These are phyloP conservation scores for Ceratocystis ficicola DNA, from an alignment of 2,329 filamentous ascomycete genomes.

Conservation along the genomic window DNA sequence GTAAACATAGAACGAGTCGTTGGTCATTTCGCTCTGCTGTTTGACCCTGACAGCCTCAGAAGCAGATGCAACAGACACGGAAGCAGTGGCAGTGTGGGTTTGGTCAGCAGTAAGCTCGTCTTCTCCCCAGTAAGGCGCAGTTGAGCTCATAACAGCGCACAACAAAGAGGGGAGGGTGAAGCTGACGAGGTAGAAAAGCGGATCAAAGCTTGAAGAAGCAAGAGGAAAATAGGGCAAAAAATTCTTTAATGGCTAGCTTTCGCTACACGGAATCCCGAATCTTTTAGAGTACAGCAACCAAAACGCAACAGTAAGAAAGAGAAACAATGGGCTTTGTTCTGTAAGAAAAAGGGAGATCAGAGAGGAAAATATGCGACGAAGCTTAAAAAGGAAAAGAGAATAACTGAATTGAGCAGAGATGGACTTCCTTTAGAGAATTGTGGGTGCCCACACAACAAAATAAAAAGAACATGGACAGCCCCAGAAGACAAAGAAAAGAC, in stretches of 20 bases:
- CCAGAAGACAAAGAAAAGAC: neutral
- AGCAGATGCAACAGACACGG: neutral
- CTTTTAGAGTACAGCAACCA: neutral
- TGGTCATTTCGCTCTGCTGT: slow-evolving; percentile 20
- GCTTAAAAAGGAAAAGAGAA: slow-evolving; percentile 7
- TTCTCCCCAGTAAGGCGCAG: slow-evolving; percentile 18
- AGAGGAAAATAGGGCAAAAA: too few relatives aligned
- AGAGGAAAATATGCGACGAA: neutral
- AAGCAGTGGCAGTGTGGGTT: neutral
- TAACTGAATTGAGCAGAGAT: neutral
- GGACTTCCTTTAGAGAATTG: neutral
- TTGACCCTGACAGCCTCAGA: slow-evolving; percentile 15
- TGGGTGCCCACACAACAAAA: neutral
- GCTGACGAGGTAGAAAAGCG: neutral
- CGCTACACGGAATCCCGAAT: too few relatives aligned
- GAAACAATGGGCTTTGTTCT: slow-evolving; percentile 20
- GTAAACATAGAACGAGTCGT: slow-evolving; percentile 19
- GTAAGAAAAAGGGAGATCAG: neutral
- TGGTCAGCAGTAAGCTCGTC: neutral
- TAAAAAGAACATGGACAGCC: neutral
- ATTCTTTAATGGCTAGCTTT: too few relatives aligned
- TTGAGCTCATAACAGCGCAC: slow-evolving; percentile 17
- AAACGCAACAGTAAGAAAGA: neutral
- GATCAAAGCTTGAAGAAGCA: neutral
- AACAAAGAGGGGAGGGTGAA: neutral